Evolutionary conservation across 2,329 filamentous ascomycete species (phyloP), one percentile per base, ranked within the genome.

Genomic region (Aspergillus jensenii): DNA sequence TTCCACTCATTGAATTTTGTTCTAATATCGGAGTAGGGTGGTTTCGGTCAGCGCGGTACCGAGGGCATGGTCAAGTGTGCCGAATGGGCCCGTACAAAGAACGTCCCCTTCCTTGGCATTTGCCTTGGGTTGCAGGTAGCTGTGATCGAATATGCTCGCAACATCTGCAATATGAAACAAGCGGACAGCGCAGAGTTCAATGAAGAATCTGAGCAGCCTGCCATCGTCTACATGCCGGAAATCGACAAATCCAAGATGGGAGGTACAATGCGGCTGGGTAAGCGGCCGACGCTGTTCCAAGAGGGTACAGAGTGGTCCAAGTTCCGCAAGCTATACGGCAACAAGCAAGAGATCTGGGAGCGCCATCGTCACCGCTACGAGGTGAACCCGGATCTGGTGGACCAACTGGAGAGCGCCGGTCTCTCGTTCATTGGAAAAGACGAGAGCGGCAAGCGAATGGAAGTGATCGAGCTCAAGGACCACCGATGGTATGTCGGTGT

Each of bases 141-240:
- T 19, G 91, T 96, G 47, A 89, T 97, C 65, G 93, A 98, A 75
- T 91, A 87, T 66, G 91, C 92, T 2, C 87, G 92, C 43, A 87
- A 91, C 64, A 79, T 93, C 1, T 90, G 87, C 75, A 84, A 84
- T 27, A 81, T 92, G 61, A 74, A 76, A 3, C 76, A 79, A 44
- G 85, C 84, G 1, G 81, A 79, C 4, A 84, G 81, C 6, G 80
- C 79, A 55, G 85, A 88, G 64, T 81, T 87, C 62, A 74, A 84
- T 55, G 72, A 76, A 9, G 58, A 72, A 15, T 83, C 87, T n/a
- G 78, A 86, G 48, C 81, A 92, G 69, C 86, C 84, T 25, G 84
- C 90, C 27, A 86, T 99, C 65, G 84, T 98, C 65, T 93, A 90
- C 78, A 99, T 98, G 95, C 93, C 93, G 2, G 93, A 97, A 73